These are phyloP conservation scores for Misopates orontium DNA, from an alignment of 257 asterid species.

Conservation along the genomic window DNA sequence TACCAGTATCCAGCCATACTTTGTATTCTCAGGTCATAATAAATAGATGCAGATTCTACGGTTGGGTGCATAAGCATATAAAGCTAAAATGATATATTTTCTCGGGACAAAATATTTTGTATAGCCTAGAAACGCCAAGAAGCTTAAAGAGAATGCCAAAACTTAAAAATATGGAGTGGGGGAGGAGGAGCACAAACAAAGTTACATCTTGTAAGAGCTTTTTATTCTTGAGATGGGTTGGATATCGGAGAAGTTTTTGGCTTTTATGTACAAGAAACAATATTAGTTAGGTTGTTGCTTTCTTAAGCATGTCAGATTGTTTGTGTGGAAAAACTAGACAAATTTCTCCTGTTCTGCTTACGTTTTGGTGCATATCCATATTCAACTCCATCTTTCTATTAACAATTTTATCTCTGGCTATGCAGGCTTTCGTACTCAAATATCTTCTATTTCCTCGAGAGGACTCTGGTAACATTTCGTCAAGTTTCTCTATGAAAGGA, in stretches of 20 bases:
- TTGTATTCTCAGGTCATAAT: not conserved
- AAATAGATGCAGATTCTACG: too few relatives aligned
- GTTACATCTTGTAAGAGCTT: not conserved
- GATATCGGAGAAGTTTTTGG: not conserved
- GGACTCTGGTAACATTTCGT: slow-evolving; percentile 39
- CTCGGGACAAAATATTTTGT: not conserved
- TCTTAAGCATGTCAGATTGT: slow-evolving; percentile 11
- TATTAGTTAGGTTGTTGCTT: not conserved
- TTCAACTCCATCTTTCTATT: slow-evolving; percentile 12
- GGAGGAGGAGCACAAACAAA: not conserved
- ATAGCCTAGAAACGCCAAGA: not conserved
- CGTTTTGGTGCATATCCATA: slow-evolving; percentile 12
- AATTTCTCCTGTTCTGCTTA: not conserved
- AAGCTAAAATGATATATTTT: not conserved
- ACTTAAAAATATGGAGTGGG: slow-evolving; percentile 8
- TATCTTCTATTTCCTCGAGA: slow-evolving; percentile 71
- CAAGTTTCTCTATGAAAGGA: slow-evolving; percentile 37
- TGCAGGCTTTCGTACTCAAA: slow-evolving; percentile 97
- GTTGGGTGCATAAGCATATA: slow-evolving; percentile 7
- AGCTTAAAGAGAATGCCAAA: not conserved
- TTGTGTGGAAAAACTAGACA: too few relatives aligned
- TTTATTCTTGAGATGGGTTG: not conserved
- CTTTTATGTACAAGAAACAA: not conserved
- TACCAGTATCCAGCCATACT: not conserved
- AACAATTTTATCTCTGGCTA: slow-evolving; percentile 32